Conservation (phyloP, 2,329 filamentous ascomycete species). For the Pseudocercospora eumusae region DNA sequence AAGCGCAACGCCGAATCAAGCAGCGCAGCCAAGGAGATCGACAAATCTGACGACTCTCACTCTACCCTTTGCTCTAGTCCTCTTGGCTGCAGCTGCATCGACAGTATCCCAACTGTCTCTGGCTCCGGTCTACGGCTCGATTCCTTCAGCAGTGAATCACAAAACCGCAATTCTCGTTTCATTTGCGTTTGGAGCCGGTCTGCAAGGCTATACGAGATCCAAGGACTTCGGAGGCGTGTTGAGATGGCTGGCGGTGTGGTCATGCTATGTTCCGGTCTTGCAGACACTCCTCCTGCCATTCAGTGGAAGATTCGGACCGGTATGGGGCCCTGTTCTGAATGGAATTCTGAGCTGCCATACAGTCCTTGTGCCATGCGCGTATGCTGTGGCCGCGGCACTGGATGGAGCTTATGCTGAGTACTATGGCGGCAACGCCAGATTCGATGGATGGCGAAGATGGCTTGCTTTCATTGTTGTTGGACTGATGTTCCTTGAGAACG, state of each 20-base stretch:
- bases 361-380: constrained; percentile 45
- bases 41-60: not conserved
- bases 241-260: constrained; percentile 58
- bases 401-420: not conserved
- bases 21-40: constrained; percentile 2
- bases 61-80: constrained; percentile 4
- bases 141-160: constrained; percentile 75
- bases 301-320: constrained; percentile 66
- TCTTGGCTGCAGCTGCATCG: constrained; percentile 63
- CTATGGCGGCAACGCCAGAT: constrained; percentile 48
- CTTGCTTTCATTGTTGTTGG: not conserved
- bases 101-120: constrained; percentile 73
- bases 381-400: constrained; percentile 37
- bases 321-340: constrained; percentile 72
- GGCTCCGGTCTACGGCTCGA: constrained; percentile 84
- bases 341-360: constrained; percentile 70
- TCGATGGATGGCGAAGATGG: not conserved
- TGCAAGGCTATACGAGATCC: not conserved
- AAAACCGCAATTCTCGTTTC: constrained; percentile 62
- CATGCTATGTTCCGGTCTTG: constrained; percentile 70
- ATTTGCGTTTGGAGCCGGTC: constrained; percentile 40
- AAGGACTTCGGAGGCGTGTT: not conserved
- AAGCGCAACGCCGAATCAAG: not conserved
- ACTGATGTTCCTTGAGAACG: not conserved
- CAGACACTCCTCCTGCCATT: constrained; percentile 71